Evolutionary conservation across 768 basidiomycete genomes (phyloP).

Genomic region (Collybia sp.): DNA sequence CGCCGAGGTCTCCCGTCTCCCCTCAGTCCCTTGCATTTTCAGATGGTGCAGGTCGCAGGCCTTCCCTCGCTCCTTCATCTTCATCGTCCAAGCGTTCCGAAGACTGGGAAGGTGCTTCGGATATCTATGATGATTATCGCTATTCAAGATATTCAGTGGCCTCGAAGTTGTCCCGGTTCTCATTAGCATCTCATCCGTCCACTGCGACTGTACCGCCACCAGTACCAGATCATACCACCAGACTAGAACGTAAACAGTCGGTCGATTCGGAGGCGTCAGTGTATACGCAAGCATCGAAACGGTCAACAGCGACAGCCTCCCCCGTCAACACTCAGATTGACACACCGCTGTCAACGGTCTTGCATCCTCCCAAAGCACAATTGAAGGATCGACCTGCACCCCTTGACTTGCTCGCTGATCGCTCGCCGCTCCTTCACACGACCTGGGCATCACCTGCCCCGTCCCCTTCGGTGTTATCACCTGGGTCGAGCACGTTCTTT

Average conservation of each 20-base stretch:
- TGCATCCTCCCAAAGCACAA: neutral
- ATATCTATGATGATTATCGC: slow-evolving; percentile 80
- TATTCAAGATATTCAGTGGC: slow-evolving; percentile 60
- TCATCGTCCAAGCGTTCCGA: slow-evolving; percentile 22
- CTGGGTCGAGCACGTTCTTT: slow-evolving; percentile 9
- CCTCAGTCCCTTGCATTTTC: slow-evolving; percentile 8
- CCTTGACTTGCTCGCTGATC: slow-evolving; percentile 15
- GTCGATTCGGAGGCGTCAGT: slow-evolving; percentile 29
- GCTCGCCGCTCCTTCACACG: slow-evolving; percentile 34
- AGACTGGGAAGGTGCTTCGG: slow-evolving; percentile 64
- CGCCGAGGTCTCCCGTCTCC: slow-evolving; percentile 1
- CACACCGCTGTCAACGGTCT: neutral
- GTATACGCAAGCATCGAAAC: slow-evolving; percentile 27
- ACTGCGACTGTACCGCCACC: neutral
- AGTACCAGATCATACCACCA: neutral
- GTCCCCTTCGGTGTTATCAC: slow-evolving; percentile 14
- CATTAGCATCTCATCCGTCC: slow-evolving; percentile 8
- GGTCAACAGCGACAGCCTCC: slow-evolving; percentile 6
- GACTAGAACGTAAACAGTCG: slow-evolving; percentile 12
- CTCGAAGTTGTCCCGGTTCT: slow-evolving; percentile 29
- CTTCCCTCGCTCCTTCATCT: slow-evolving; percentile 24
- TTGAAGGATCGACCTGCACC: slow-evolving; percentile 21
- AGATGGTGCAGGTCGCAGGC: slow-evolving; percentile 11
- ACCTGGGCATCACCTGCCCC: slow-evolving; percentile 30
- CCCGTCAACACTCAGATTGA: neutral